Conservation (phyloP, 345 rosid genomes). For the Xanthoceras sorbifolium region DNA sequence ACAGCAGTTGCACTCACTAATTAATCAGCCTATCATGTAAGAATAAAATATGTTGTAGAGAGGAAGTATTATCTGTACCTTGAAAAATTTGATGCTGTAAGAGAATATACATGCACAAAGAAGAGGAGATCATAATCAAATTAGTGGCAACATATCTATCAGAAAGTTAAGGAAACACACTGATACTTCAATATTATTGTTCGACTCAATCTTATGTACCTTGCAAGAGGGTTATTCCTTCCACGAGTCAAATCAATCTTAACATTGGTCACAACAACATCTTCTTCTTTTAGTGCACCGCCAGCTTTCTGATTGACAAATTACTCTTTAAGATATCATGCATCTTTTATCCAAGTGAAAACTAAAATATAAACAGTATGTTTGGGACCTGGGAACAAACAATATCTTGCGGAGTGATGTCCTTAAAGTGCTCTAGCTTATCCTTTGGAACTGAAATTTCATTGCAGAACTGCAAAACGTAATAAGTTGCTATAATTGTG, state of each 20-base stretch:
- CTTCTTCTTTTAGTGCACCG: constrained; percentile 45
- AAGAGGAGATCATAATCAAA: constrained; percentile 20
- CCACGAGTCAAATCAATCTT: constrained; percentile 56
- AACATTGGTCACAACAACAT: constrained; percentile 43
- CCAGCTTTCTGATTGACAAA: constrained; percentile 31
- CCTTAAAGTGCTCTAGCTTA: constrained; percentile 42
- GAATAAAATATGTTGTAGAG: neutral
- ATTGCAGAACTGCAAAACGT: constrained; percentile 47
- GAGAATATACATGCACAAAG: constrained; percentile 25
- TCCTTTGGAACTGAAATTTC: constrained; percentile 50
- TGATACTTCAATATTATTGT: neutral
- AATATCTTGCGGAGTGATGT: constrained; percentile 47
- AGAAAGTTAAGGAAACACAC: neutral
- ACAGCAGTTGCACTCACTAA: neutral
- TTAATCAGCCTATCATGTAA: neutral
- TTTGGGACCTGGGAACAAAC: constrained; percentile 52
- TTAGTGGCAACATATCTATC: constrained; percentile 3
- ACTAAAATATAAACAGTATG: neutral
- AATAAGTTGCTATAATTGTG: neutral
- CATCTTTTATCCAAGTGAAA: constrained; percentile 10
- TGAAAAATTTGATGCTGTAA: constrained; percentile 46
- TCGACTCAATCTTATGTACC: constrained; percentile 28
- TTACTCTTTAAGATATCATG: constrained; percentile 12
- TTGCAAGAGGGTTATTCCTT: constrained; percentile 44
- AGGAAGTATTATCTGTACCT: constrained; percentile 37